Percentiles rank a stretch among this genome's conserved stretches.
Conservation (phyloP, 352 stramenopile species). For the Globisporangium canariense region DNA sequence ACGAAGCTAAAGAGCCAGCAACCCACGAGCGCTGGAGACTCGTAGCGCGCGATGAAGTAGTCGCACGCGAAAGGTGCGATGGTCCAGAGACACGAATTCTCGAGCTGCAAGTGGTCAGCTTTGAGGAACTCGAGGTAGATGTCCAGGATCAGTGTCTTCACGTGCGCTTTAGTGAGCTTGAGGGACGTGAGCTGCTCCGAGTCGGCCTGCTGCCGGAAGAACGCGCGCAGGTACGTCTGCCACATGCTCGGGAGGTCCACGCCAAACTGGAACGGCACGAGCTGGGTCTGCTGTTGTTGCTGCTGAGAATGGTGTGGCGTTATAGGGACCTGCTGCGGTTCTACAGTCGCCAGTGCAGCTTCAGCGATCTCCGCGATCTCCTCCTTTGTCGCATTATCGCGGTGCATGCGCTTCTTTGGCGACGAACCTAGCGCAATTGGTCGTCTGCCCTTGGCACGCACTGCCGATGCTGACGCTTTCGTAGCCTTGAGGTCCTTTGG, state of each 20-base stretch:
- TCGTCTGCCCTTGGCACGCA: slow-evolving; percentile 1
- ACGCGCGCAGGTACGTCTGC: slow-evolving; percentile 34
- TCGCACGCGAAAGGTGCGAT: slow-evolving; percentile 71
- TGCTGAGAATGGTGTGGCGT: neutral
- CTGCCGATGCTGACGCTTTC: neutral
- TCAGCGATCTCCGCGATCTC: slow-evolving; percentile 14
- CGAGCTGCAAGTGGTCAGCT: slow-evolving; percentile 49
- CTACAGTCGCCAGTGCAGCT: neutral
- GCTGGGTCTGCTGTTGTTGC: slow-evolving; percentile 4
- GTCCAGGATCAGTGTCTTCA: slow-evolving; percentile 58
- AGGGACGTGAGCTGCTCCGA: slow-evolving; percentile 11
- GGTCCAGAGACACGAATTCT: slow-evolving; percentile 46
- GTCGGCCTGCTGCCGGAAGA: slow-evolving; percentile 13
- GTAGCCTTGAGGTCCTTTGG: slow-evolving; percentile 12
- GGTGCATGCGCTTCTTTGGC: slow-evolving; percentile 18
- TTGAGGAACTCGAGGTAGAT: slow-evolving; percentile 80
- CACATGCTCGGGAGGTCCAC: slow-evolving; percentile 30
- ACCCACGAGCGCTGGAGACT: slow-evolving; percentile 43
- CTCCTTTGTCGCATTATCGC: slow-evolving; percentile 19
- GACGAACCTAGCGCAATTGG: neutral
- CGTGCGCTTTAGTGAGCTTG: slow-evolving; percentile 23
- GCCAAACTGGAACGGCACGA: neutral
- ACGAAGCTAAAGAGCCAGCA: slow-evolving; percentile 53
- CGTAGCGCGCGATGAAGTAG: slow-evolving; percentile 58
- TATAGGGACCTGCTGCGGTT: neutral